These are phyloP conservation scores for Penicillium sp. DNA, from an alignment of 2,329 filamentous ascomycete species.

Conservation along the genomic window DNA sequence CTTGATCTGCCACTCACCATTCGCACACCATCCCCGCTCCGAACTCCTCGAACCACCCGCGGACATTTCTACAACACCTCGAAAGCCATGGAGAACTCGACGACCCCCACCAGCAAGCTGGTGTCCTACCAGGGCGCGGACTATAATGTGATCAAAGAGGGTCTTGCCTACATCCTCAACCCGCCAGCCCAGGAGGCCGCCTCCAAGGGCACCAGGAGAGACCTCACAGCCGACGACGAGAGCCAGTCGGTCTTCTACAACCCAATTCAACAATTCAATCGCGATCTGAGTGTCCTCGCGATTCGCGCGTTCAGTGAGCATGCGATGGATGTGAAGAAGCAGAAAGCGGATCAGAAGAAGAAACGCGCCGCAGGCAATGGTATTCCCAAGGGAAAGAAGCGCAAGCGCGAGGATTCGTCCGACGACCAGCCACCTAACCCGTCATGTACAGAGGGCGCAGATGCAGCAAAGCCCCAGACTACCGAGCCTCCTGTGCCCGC, in stretches of 20 bases:
- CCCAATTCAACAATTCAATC: slow-evolving; percentile 98
- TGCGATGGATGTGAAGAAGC: slow-evolving; percentile 55
- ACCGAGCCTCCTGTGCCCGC: slow-evolving; percentile 11
- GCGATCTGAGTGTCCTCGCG: slow-evolving; percentile 87
- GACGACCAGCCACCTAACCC: slow-evolving; percentile 20
- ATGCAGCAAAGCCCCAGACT: slow-evolving; percentile 19
- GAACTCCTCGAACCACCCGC: background rate
- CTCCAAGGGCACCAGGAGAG: slow-evolving; percentile 46
- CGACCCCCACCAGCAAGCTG: slow-evolving; percentile 23
- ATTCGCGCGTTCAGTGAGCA: slow-evolving; percentile 87
- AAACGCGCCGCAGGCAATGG: slow-evolving; percentile 34
- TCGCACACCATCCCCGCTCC: slow-evolving; percentile 4
- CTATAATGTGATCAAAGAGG: slow-evolving; percentile 67
- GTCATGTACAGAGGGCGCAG: slow-evolving; percentile 18
- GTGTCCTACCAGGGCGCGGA: slow-evolving; percentile 53
- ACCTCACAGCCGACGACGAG: slow-evolving; percentile 57
- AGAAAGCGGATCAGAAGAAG: slow-evolving; percentile 48
- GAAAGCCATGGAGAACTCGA: slow-evolving; percentile 25
- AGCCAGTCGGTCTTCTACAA: slow-evolving; percentile 93
- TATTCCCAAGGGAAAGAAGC: slow-evolving; percentile 40
- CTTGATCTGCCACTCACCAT: slow-evolving; percentile 5
- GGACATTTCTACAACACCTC: slow-evolving; percentile 13
- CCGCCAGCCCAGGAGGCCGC: slow-evolving; percentile 52
- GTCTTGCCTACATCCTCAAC: slow-evolving; percentile 67
- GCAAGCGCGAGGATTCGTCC: slow-evolving; percentile 38